phyloP scores from a whole-genome alignment of 208 protist genomes.

The Sergeia podlipaevii region DNA sequence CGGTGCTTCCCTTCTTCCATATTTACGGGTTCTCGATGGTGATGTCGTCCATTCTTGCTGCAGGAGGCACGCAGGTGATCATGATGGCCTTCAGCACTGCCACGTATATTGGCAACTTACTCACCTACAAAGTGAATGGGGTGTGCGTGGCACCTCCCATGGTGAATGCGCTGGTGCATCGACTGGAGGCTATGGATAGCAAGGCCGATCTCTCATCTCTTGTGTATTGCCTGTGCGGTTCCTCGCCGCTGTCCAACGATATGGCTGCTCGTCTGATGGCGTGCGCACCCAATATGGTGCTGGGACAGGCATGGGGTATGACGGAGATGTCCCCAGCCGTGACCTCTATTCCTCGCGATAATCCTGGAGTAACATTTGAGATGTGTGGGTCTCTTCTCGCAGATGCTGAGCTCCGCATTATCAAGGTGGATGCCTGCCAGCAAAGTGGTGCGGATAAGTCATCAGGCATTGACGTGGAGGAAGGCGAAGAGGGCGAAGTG shows the following conservation, averaged over 20 bases:
- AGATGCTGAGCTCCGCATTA: constrained; percentile 8
- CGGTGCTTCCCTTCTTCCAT: constrained; percentile 51
- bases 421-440: constrained; percentile 1
- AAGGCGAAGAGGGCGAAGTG: constrained; percentile 31
- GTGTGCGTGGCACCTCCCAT: constrained; percentile 53
- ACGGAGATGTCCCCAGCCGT: constrained; percentile 46
- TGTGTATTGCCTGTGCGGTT: constrained; percentile 16
- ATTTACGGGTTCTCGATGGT: constrained; percentile 61
- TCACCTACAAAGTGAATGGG: constrained; percentile 27
- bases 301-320: constrained; percentile 56
- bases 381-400: constrained; percentile 6
- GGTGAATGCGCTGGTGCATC: constrained; percentile 42
- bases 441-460: constrained; percentile 7
- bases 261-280: constrained; percentile 10
- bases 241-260: constrained; percentile 34
- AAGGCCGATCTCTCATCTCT: too few species aligned
- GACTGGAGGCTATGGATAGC: constrained; percentile 23
- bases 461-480: background rate
- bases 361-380: background rate
- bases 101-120: constrained; percentile 18
- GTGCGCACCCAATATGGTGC: background rate
- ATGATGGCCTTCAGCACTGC: constrained; percentile 25
- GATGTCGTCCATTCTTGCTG: constrained; percentile 4
- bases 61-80: constrained; percentile 11
- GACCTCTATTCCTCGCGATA: background rate